Percentiles rank a stretch among this genome's conserved stretches.
These are phyloP conservation scores for Terana coerulea DNA, from an alignment of 768 basidiomycete genomes.

Conservation along the genomic window DNA sequence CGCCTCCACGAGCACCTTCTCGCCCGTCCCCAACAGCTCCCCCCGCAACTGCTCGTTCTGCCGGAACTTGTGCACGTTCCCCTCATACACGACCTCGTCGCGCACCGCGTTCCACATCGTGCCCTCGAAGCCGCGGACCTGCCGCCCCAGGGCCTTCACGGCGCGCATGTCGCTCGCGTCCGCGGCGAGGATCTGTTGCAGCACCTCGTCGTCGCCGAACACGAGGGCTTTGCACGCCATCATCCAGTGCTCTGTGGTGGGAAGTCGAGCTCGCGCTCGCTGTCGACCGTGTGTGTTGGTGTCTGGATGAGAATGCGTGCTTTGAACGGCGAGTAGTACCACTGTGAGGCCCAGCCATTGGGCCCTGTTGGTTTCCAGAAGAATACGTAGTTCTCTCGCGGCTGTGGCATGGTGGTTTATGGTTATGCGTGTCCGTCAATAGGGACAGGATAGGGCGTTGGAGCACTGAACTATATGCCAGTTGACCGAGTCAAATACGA, in stretches of 20 bases:
- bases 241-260: slow-evolving; percentile 63
- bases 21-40: slow-evolving; percentile 45
- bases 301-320: slow-evolving; percentile 17
- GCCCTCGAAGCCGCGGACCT: slow-evolving; percentile 46
- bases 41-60: slow-evolving; percentile 40
- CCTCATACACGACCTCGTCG: slow-evolving; percentile 48
- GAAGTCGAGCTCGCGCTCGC: slow-evolving; percentile 32
- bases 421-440: too few relatives aligned
- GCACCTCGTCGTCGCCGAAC: slow-evolving; percentile 43
- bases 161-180: slow-evolving; percentile 29
- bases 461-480: too few relatives aligned
- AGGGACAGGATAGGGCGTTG: too few relatives aligned
- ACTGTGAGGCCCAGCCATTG: slow-evolving; percentile 26
- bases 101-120: slow-evolving; percentile 42
- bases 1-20: slow-evolving; percentile 49
- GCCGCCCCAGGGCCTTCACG: slow-evolving; percentile 53
- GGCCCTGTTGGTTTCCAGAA: slow-evolving; percentile 22
- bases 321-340: slow-evolving; percentile 47
- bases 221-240: slow-evolving; percentile 61
- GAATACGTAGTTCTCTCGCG: slow-evolving; percentile 19
- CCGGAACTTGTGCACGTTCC: slow-evolving; percentile 51
- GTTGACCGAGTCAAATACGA: too few relatives aligned
- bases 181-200: slow-evolving; percentile 36
- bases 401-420: slow-evolving; percentile 8
- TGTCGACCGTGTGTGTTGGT: background rate